Evolutionary conservation across 257 asterid species (phyloP), one percentile per base, ranked within the genome.

Genomic region (Osmanthus fragrans): DNA sequence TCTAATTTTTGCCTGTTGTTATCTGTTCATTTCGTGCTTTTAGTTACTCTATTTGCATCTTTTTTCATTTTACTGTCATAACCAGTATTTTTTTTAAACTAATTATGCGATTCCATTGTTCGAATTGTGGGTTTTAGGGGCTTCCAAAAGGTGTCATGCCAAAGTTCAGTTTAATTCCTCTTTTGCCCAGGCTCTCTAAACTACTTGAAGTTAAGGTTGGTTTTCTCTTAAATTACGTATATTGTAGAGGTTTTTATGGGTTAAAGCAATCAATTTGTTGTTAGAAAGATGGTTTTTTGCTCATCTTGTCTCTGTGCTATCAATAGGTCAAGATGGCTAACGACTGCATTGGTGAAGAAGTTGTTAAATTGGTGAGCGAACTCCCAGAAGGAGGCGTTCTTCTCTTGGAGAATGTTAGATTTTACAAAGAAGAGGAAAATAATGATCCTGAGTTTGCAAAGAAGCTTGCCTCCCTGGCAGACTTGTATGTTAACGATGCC

Each of bases 101-200:
- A 18, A 49, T 0, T 49, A 18, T 49, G 21, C 16, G 7, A 49
- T 49, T 49, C 12, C 8, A 49, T 16, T 49, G 60, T 1, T 49
- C 4, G 23, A 18, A 49, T 49, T 49, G 5, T 49, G 60, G 60
- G 60, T 79, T 72, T 66, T 83, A 86, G 90, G 90, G 88, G 40
- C 78, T 86, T 1, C 89, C 89, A 0, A 86, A 86, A 78, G 89
- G 89, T 36, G 82, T 86, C 74, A 86, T 87, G 2, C 88, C 85
- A 7, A 86, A 81, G 70, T 86, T 58, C 82, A 84, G 88, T 42
- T 79, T 86, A 60, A 87, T 81, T 30, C 89, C 86, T 74, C 87
- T 86, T 39, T 88, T 86, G 64, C 79, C 79, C 33, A 49, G 82
- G 70, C 79, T 79, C 19, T 79, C 82, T 33, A 79, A 79, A 49